Conservation (phyloP, 164 flowering plant genomes). For the Aristolochia contorta region DNA sequence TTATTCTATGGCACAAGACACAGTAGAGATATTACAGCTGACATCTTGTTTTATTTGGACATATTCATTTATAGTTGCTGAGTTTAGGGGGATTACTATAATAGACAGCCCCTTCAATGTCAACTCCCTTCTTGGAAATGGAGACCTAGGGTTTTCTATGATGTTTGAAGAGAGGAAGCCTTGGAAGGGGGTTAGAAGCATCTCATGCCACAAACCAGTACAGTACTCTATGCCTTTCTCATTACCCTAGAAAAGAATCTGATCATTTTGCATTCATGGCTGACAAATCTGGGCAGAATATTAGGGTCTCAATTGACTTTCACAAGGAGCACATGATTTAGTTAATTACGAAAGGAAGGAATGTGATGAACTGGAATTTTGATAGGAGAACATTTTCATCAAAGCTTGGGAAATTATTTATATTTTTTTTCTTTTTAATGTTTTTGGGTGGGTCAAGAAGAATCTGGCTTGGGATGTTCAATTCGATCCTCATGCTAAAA, state of each 20-base stretch:
- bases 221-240: not conserved
- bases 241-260: slow-evolving; percentile 10
- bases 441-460: not conserved
- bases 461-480: not conserved
- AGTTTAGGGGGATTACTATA: slow-evolving; percentile 9
- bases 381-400: not conserved
- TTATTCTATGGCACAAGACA: slow-evolving; percentile 13
- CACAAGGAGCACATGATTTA: slow-evolving; percentile 5
- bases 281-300: not conserved
- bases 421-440: no score
- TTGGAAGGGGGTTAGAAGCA: slow-evolving; percentile 20
- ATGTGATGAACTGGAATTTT: not conserved
- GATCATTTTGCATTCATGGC: slow-evolving; percentile 2
- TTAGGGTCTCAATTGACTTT: slow-evolving; percentile 5
- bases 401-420: no score
- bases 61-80: slow-evolving; percentile 6
- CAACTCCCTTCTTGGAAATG: slow-evolving; percentile 29
- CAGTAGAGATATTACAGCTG: slow-evolving; percentile 24
- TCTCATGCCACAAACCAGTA: slow-evolving; percentile 13
- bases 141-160: not conserved
- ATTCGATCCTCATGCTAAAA: no score
- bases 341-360: slow-evolving; percentile 5
- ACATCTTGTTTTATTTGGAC: slow-evolving; percentile 25
- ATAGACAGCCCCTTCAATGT: slow-evolving; percentile 22
- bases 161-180: slow-evolving; percentile 5